phyloP scores from a whole-genome alignment of 2,329 filamentous ascomycete species.

The Sodiomyces alkalinus region DNA sequence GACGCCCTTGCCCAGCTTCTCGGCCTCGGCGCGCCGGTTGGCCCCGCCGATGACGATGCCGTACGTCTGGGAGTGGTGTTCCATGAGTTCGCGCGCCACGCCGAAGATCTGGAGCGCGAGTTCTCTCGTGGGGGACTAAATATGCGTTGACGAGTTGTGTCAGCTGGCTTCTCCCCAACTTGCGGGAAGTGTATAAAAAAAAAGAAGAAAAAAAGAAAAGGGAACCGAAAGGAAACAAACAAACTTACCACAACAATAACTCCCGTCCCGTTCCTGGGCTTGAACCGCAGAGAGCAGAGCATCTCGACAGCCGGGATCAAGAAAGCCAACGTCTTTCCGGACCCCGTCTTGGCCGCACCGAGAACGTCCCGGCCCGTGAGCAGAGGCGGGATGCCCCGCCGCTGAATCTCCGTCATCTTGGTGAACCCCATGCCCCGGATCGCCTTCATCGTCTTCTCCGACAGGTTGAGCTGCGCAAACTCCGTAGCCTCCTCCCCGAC shows the following conservation, averaged over 20 bases:
- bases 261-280: constrained; percentile 85
- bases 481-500: constrained; percentile 47
- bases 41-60: constrained; percentile 94
- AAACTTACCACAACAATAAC: constrained; percentile 56
- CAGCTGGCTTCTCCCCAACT: too few species aligned
- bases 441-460: constrained; percentile 76
- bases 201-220: too few species aligned
- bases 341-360: constrained; percentile 90
- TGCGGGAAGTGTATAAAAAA: too few species aligned
- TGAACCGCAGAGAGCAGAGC: constrained; percentile 79
- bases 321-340: constrained; percentile 90
- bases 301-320: constrained; percentile 90
- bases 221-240: too few species aligned
- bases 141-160: neutral
- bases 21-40: constrained; percentile 77
- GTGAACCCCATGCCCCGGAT: constrained; percentile 86
- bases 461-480: constrained; percentile 72
- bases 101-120: constrained; percentile 92
- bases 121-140: constrained; percentile 69
- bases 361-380: constrained; percentile 85
- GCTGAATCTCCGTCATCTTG: constrained; percentile 92
- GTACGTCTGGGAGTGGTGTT: constrained; percentile 83
- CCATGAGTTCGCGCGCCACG: constrained; percentile 85
- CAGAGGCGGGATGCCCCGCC: constrained; percentile 71
- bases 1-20: constrained; percentile 87